These are phyloP conservation scores for Dryadomyces sulphureus DNA, from an alignment of 2,329 filamentous ascomycete genomes.

Conservation along the genomic window DNA sequence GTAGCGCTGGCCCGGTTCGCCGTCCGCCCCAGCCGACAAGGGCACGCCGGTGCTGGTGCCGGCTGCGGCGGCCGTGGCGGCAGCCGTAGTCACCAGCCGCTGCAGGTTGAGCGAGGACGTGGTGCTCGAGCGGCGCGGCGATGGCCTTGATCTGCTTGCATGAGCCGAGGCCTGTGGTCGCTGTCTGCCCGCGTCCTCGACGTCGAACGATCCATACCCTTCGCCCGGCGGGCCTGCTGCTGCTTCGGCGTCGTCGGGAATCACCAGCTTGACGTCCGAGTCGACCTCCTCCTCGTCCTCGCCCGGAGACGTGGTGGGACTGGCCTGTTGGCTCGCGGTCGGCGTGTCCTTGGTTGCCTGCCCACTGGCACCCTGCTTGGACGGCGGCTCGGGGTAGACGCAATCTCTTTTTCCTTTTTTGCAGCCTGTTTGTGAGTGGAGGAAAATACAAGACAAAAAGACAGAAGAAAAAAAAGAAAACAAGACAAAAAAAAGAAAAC, in stretches of 20 bases:
- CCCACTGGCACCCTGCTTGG: slow-evolving; percentile 20
- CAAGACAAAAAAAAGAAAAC: not conserved
- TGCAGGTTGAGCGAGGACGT: slow-evolving; percentile 22
- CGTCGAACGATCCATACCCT: not conserved
- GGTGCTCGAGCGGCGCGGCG: slow-evolving; percentile 22
- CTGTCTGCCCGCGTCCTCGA: not conserved
- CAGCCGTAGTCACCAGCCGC: slow-evolving; percentile 15
- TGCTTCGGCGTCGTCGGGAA: slow-evolving; percentile 33
- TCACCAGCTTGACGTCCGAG: slow-evolving; percentile 30
- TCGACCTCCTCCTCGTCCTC: slow-evolving; percentile 35
- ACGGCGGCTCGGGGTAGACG: slow-evolving; percentile 62
- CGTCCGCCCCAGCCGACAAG: not conserved
- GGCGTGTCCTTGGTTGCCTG: slow-evolving; percentile 23
- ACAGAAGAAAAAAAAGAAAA: not conserved
- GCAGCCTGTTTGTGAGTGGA: slow-evolving; percentile 48
- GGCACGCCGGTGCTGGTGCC: not conserved
- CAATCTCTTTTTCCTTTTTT: slow-evolving; percentile 86
- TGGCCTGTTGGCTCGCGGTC: slow-evolving; percentile 24
- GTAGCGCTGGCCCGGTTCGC: slow-evolving; percentile 25
- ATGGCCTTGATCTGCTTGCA: slow-evolving; percentile 11
- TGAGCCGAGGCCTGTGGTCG: not conserved
- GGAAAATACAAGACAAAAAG: not conserved
- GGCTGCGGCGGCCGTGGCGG: not conserved
- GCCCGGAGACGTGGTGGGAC: slow-evolving; percentile 39
- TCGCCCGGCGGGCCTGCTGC: not conserved